Conservation (phyloP, 2,329 filamentous ascomycete genomes). For the Aureobasidium leucospermi region DNA sequence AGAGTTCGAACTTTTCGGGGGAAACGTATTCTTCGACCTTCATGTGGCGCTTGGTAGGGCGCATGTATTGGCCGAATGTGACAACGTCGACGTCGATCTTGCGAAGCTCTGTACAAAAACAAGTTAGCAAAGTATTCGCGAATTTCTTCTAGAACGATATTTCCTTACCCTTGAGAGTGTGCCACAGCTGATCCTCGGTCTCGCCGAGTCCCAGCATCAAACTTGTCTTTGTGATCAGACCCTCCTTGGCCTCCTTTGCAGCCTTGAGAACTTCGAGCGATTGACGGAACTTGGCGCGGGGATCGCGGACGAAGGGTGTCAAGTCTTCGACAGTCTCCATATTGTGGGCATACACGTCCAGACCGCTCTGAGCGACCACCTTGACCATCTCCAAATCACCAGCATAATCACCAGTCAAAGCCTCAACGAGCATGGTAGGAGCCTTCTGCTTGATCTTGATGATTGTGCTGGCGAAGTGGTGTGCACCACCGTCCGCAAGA, state of each 20-base stretch:
- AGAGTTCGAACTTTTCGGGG: slow-evolving; percentile 83
- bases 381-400: slow-evolving; percentile 83
- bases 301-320: slow-evolving; percentile 83
- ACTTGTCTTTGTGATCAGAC: slow-evolving; percentile 95
- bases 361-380: slow-evolving; percentile 74
- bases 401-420: slow-evolving; percentile 77
- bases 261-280: slow-evolving; percentile 71
- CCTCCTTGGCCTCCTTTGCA: slow-evolving; percentile 68
- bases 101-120: slow-evolving; percentile 55
- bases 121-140: not conserved
- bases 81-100: slow-evolving; percentile 82
- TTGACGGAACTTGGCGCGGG: slow-evolving; percentile 82
- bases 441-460: slow-evolving; percentile 75
- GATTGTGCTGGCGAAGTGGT: slow-evolving; percentile 90
- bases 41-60: slow-evolving; percentile 95
- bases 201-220: slow-evolving; percentile 95
- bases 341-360: slow-evolving; percentile 97
- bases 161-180: slow-evolving; percentile 60
- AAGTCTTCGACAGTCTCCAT: slow-evolving; percentile 89
- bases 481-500: slow-evolving; percentile 76
- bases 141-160: fast-evolving
- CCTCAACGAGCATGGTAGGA: slow-evolving; percentile 70
- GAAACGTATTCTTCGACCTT: slow-evolving; percentile 93
- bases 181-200: slow-evolving; percentile 77
- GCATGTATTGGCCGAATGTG: slow-evolving; percentile 99